These are phyloP conservation scores for Colletotrichum endophyticum DNA, from an alignment of 2,329 filamentous ascomycete genomes.

Conservation along the genomic window DNA sequence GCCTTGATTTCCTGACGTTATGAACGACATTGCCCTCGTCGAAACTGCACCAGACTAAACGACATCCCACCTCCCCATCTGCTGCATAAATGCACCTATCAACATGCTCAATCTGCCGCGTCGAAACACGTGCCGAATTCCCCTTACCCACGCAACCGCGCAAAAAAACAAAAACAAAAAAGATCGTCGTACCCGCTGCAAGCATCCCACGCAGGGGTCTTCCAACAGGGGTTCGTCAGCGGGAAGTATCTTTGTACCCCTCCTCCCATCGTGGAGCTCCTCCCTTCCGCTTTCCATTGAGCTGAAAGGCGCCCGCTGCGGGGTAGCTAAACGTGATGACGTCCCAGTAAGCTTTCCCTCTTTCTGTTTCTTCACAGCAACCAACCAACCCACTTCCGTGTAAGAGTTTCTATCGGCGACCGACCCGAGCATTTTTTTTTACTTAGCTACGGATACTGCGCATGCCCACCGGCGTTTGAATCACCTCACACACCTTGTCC, in stretches of 20 bases:
- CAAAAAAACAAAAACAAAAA: neutral
- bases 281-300: neutral
- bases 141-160: neutral
- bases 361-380: neutral
- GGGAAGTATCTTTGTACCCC: neutral
- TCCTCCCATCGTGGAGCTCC: neutral
- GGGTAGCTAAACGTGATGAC: neutral
- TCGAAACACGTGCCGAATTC: neutral
- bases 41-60: neutral
- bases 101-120: neutral
- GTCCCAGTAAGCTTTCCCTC: neutral
- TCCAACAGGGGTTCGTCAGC: neutral
- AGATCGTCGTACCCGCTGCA: slow-evolving; percentile 9
- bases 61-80: neutral
- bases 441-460: neutral
- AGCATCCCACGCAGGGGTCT: neutral
- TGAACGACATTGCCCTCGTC: rapidly evolving
- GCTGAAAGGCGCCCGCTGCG: neutral
- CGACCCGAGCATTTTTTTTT: neutral
- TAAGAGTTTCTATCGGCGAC: neutral
- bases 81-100: neutral
- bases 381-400: neutral
- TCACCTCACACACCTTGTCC: neutral
- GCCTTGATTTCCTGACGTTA: neutral
- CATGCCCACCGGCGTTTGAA: slow-evolving; percentile 3